These are phyloP conservation scores for Backusella parvicylindrica DNA, from an alignment of 192 early-diverging fungal species.

Conservation along the genomic window DNA sequence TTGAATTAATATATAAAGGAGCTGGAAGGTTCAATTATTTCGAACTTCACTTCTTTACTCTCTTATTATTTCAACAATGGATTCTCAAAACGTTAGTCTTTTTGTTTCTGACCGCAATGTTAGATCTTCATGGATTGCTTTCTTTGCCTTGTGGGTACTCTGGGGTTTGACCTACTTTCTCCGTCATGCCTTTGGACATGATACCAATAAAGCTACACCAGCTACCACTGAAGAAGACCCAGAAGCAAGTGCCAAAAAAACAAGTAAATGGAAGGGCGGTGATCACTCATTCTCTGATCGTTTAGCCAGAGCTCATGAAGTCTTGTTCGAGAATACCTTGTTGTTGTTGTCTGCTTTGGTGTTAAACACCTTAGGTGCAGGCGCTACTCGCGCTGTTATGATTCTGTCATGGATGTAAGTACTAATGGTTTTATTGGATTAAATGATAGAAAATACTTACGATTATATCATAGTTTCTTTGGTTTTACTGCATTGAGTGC, in stretches of 20 bases:
- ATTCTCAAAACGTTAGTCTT: not conserved
- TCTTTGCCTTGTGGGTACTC: constrained; percentile 23
- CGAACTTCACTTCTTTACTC: not conserved
- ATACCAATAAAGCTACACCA: not conserved
- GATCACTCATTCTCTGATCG: not conserved
- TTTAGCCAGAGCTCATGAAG: constrained; percentile 15
- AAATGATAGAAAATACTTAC: not conserved
- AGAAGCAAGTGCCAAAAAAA: not conserved
- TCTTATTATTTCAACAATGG: constrained; percentile 3
- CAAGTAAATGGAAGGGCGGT: constrained; percentile 8
- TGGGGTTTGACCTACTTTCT: constrained; percentile 30
- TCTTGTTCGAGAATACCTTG: constrained; percentile 25
- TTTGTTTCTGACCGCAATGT: constrained; percentile 14
- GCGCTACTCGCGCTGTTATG: constrained; percentile 25
- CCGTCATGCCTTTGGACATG: constrained; percentile 17
- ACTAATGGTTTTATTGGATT: not conserved
- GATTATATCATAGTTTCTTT: constrained; percentile 9
- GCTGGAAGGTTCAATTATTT: not conserved
- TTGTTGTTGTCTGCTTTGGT: constrained; percentile 32
- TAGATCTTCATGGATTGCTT: constrained; percentile 27
- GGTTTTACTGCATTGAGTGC: constrained; percentile 13
- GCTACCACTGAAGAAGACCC: not conserved
- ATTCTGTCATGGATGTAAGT: constrained; percentile 38
- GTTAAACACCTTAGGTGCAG: constrained; percentile 33
- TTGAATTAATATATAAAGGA: constrained; percentile 7